A percentile compares a stretch with the other conserved stretches of the same genome.
These are phyloP conservation scores for Vanrija pseudolonga DNA, from an alignment of 1,284 basidiomycete genomes.

Conservation along the genomic window DNA sequence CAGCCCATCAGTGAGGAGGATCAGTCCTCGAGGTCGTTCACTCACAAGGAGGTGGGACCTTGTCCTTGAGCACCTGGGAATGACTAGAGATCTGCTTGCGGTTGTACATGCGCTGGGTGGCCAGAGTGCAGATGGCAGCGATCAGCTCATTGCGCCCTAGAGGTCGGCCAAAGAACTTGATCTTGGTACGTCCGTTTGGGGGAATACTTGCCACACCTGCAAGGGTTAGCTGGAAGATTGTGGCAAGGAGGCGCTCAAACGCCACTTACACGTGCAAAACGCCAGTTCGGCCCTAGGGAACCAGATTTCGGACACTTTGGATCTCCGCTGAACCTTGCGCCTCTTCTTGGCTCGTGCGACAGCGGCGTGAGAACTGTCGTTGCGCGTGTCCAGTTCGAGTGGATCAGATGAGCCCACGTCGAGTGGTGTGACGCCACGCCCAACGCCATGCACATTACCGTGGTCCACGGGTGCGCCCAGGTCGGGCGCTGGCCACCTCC, in stretches of 20 bases:
- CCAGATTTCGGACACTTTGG: constrained; percentile 23
- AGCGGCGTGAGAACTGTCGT: background rate
- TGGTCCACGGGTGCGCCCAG: constrained; percentile 12
- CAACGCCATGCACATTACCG: too few species aligned
- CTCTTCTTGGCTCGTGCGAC: constrained; percentile 19
- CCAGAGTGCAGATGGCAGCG: constrained; percentile 52
- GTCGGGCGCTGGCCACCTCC: constrained; percentile 11
- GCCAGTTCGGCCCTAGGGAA: constrained; percentile 19
- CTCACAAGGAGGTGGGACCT: constrained; percentile 21
- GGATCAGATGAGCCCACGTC: too few species aligned
- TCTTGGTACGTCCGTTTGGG: constrained; percentile 40
- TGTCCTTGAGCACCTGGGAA: constrained; percentile 47
- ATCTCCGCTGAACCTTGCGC: constrained; percentile 14
- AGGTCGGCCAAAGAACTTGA: constrained; percentile 52
- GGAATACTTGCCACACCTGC: constrained; percentile 26
- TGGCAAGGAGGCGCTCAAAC: background rate
- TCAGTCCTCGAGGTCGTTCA: too few species aligned
- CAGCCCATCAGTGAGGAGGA: too few species aligned
- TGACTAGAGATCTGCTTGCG: constrained; percentile 49
- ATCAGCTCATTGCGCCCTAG: constrained; percentile 56
- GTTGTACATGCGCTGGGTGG: constrained; percentile 45
- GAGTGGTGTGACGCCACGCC: too few species aligned
- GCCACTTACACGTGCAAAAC: constrained; percentile 21
- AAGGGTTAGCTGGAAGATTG: background rate
- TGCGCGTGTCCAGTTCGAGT: too few species aligned